Evolutionary conservation across 768 basidiomycete species (phyloP).

Genomic region (Collybia sp.): DNA sequence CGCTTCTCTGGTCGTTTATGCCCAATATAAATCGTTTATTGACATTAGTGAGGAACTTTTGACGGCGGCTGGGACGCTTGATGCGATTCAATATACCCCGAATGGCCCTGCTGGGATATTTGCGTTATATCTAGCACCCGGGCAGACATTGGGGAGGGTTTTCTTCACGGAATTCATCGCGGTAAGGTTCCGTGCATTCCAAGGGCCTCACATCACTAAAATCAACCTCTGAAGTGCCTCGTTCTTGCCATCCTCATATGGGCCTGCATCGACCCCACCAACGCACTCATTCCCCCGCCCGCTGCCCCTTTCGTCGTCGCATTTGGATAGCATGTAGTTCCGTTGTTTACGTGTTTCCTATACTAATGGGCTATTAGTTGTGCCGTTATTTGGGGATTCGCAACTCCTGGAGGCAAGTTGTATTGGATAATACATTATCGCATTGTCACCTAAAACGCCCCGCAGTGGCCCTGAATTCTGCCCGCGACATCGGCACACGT

Average conservation of each 20-base stretch:
- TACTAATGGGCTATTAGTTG: conserved; percentile 29
- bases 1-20: conserved; percentile 56
- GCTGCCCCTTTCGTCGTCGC: conserved; percentile 48
- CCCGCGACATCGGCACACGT: conserved; percentile 65
- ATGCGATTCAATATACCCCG: conserved; percentile 27
- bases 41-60: conserved; percentile 26
- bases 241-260: conserved; percentile 49
- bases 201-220: too few relatives aligned
- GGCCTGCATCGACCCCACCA: conserved; percentile 53
- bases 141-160: conserved; percentile 36
- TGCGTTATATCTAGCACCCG: conserved; percentile 41
- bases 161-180: conserved; percentile 55
- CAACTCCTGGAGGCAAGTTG: conserved; percentile 40
- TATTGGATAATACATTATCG: background rate
- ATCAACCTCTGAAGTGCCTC: conserved; percentile 27
- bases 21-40: conserved; percentile 54
- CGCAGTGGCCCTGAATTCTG: conserved; percentile 57
- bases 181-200: conserved; percentile 25
- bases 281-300: conserved; percentile 49
- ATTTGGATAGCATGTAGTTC: conserved; percentile 49
- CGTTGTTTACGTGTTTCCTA: background rate
- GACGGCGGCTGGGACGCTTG: conserved; percentile 16
- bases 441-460: background rate
- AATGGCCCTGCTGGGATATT: conserved; percentile 50
- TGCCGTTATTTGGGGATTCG: conserved; percentile 57